Conservation (phyloP, 2,329 filamentous ascomycete species). For the Hypomyces rosellus region DNA sequence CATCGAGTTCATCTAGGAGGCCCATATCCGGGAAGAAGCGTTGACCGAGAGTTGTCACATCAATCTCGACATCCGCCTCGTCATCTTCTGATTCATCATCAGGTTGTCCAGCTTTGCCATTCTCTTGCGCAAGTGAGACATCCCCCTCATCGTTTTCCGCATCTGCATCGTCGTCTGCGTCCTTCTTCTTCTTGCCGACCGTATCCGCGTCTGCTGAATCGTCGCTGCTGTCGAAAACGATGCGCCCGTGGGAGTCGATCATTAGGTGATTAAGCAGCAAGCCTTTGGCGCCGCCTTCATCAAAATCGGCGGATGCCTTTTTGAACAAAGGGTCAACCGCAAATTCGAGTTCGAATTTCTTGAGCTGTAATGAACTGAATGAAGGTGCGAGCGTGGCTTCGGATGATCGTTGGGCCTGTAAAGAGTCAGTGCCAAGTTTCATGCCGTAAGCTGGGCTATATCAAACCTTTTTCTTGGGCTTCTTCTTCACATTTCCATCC, state of each 20-base stretch:
- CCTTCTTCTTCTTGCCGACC: conserved; percentile 30
- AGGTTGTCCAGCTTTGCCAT: conserved; percentile 38
- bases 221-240: conserved; percentile 97
- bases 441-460: not conserved
- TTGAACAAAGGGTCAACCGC: conserved; percentile 98
- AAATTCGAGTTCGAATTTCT: conserved; percentile 97
- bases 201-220: conserved; percentile 54
- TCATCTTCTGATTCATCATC: conserved; percentile 45
- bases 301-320: conserved; percentile 96
- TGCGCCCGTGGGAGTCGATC: conserved; percentile 84
- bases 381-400: conserved; percentile 90
- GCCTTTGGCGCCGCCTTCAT: conserved; percentile 95
- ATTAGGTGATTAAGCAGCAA: conserved; percentile 92
- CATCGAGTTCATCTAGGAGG: conserved; percentile 74
- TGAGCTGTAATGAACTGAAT: conserved; percentile 82
- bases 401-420: conserved; percentile 64
- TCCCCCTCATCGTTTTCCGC: conserved; percentile 25
- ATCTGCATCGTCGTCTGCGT: conserved; percentile 34
- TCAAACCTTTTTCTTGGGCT: conserved; percentile 66
- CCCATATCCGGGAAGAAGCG: conserved; percentile 82
- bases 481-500: conserved; percentile 54
- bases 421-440: not conserved
- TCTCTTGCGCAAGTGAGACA: conserved; percentile 28
- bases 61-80: conserved; percentile 56
- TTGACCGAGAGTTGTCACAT: conserved; percentile 65